phyloP scores from a whole-genome alignment of 768 basidiomycete genomes.

The Suillus cothurnatus region DNA sequence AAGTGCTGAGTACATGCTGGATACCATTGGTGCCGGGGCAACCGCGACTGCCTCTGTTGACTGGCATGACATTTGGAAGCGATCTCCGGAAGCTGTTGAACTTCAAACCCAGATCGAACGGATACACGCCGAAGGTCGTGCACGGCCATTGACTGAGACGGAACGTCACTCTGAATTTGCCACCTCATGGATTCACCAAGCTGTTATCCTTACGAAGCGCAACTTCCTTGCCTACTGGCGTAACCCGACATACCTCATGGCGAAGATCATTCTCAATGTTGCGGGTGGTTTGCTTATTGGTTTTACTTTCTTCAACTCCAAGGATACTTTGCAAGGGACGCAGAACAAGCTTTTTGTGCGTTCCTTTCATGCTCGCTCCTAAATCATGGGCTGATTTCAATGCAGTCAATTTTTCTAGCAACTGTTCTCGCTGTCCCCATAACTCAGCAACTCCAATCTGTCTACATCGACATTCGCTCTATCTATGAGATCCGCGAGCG shows the following conservation, averaged over 20 bases:
- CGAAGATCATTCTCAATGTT: conserved; percentile 42
- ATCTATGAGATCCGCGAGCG: conserved; percentile 68
- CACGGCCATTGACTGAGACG: conserved; percentile 24
- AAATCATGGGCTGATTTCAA: neutral
- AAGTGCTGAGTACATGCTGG: conserved; percentile 51
- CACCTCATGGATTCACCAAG: conserved; percentile 42
- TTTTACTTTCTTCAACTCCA: conserved; percentile 42
- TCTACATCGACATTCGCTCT: conserved; percentile 54
- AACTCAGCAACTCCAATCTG: conserved; percentile 60
- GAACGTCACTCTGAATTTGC: conserved; percentile 35
- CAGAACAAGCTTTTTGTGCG: conserved; percentile 47
- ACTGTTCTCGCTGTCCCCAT: conserved; percentile 47
- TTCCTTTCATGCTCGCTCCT: neutral
- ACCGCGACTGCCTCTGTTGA: conserved; percentile 44
- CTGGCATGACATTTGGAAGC: conserved; percentile 54
- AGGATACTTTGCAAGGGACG: conserved; percentile 40
- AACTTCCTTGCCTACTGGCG: conserved; percentile 41
- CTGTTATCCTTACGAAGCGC: conserved; percentile 32
- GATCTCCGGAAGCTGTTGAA: conserved; percentile 40
- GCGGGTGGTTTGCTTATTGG: conserved; percentile 40
- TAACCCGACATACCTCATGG: conserved; percentile 40
- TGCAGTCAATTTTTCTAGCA: conserved; percentile 53
- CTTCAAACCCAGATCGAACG: conserved; percentile 45
- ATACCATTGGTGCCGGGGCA: conserved; percentile 59
- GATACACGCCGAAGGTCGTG: conserved; percentile 43